These are phyloP conservation scores for Blyttiomyces sp. DNA, from an alignment of 371 early-diverging fungal genomes.

Conservation along the genomic window DNA sequence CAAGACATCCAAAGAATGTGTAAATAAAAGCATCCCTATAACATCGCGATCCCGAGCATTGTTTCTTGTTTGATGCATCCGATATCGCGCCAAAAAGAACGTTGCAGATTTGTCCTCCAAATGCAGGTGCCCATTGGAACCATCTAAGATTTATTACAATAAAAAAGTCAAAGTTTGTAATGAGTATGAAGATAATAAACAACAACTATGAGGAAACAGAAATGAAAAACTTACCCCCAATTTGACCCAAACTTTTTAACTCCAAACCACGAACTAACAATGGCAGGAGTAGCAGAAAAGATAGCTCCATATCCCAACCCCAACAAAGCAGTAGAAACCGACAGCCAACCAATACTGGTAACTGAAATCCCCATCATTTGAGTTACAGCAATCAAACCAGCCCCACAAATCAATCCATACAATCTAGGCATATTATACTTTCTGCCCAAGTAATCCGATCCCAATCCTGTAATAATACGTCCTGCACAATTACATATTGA, in stretches of 20 bases:
- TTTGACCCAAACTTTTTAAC: conserved; percentile 26
- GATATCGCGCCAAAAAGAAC: conserved; percentile 30
- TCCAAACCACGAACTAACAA: conserved; percentile 38
- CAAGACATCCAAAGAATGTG: conserved; percentile 4
- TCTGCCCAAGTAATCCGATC: conserved; percentile 23
- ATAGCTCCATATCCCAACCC: conserved; percentile 38
- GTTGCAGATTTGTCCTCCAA: conserved; percentile 36
- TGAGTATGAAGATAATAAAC: conserved; percentile 2
- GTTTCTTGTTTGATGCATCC: conserved; percentile 11
- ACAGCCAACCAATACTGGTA: neutral
- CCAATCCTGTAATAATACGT: conserved; percentile 28
- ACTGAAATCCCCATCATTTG: conserved; percentile 28
- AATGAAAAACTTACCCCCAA: conserved; percentile 29
- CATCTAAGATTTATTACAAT: conserved; percentile 2
- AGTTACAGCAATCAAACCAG: conserved; percentile 9
- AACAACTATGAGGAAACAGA: neutral
- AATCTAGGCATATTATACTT: conserved; percentile 20
- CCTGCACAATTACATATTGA: conserved; percentile 33
- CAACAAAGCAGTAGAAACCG: conserved; percentile 16
- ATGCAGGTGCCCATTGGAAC: conserved; percentile 34
- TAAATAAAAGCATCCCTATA: conserved; percentile 9
- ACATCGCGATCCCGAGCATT: conserved; percentile 10
- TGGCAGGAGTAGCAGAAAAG: conserved; percentile 31
- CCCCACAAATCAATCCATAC: conserved; percentile 11
- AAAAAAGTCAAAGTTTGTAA: conserved; percentile 6